Base-by-base conservation (phyloP, 202 grass and related monocot species). In the Tripidium arundinaceum region DNA sequence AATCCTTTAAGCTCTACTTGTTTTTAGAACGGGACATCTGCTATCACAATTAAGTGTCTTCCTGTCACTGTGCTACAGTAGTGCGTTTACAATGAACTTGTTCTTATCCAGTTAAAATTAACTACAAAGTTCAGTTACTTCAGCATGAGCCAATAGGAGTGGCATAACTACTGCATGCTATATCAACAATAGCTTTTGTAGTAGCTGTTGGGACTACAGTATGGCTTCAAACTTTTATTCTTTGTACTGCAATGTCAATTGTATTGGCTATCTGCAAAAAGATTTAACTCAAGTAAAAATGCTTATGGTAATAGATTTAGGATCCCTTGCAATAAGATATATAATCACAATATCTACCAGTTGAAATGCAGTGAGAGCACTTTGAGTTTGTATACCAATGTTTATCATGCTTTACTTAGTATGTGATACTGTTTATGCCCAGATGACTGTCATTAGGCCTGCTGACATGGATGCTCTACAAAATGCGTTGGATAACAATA, bases 391-490 rank as follows among this genome's bases (percentile, higher is more conserved):
- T 75, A 65, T 28, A 77, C n/a, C 22, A 47, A 9, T 57, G 21
- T 21, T 68, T 50, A 47, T 14, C 36, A 19, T 74, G 25, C 26
- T 29, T 72, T 75, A 33, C 80, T 86, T 49, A 83, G 62, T 66
- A 40, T 72, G 11, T 39, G 29, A 19, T 62, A 67, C 33, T 78
- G 79, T 86, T 84, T 37, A 83, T 79, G 36, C 77, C n/a, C 83
- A 99, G 96, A 94, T 90, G 79, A 99, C 96, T 83, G 85, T 96
- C 62, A 96, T 99, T 90, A 86, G 79, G 80, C 96, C 96, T 85
- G 92, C 90, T 83, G 96, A 99, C 74, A 88, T 99, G 85, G 84
- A 81, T 70, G 89, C 90, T 77, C 80, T 99, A 13, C 81, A 96
- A 87, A 79, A 83, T 62, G 92, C 96, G 41, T 76, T 99, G 69